Evolutionary conservation across 2,329 filamentous ascomycete species (phyloP).

Genomic region (Fusarium sp.): DNA sequence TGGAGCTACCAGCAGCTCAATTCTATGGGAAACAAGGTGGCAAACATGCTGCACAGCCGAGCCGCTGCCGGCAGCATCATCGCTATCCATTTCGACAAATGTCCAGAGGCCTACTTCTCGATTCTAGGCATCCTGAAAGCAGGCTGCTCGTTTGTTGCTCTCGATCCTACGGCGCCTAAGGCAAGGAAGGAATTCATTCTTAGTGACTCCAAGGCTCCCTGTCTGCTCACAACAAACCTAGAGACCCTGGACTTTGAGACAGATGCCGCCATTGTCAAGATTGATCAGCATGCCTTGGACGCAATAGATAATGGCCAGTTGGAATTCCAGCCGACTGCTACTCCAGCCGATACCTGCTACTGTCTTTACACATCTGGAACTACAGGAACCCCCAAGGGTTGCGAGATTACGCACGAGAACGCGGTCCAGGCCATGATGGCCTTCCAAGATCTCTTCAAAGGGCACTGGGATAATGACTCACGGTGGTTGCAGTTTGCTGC

Average conservation of each 20-base stretch:
- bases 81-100: slow-evolving; percentile 86
- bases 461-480: slow-evolving; percentile 79
- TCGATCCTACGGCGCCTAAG: slow-evolving; percentile 80
- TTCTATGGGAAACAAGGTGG: slow-evolving; percentile 77
- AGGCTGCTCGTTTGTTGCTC: slow-evolving; percentile 83
- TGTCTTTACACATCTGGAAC: slow-evolving; percentile 91
- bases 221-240: slow-evolving; percentile 68
- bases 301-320: slow-evolving; percentile 5
- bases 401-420: slow-evolving; percentile 89
- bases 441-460: slow-evolving; percentile 82
- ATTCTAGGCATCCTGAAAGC: slow-evolving; percentile 87
- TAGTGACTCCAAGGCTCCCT: slow-evolving; percentile 74
- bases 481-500: slow-evolving; percentile 94
- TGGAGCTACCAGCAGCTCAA: slow-evolving; percentile 86
- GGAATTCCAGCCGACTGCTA: slow-evolving; percentile 40
- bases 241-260: slow-evolving; percentile 50
- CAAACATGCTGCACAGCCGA: slow-evolving; percentile 68
- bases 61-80: slow-evolving; percentile 72
- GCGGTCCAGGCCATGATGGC: slow-evolving; percentile 90
- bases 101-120: slow-evolving; percentile 83
- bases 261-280: slow-evolving; percentile 49
- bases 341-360: slow-evolving; percentile 75
- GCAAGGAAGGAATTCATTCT: slow-evolving; percentile 84
- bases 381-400: slow-evolving; percentile 88
- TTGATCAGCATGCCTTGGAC: slow-evolving; percentile 50